phyloP scores from a whole-genome alignment of 1,284 basidiomycete genomes.

The Thelephora terrestris region DNA sequence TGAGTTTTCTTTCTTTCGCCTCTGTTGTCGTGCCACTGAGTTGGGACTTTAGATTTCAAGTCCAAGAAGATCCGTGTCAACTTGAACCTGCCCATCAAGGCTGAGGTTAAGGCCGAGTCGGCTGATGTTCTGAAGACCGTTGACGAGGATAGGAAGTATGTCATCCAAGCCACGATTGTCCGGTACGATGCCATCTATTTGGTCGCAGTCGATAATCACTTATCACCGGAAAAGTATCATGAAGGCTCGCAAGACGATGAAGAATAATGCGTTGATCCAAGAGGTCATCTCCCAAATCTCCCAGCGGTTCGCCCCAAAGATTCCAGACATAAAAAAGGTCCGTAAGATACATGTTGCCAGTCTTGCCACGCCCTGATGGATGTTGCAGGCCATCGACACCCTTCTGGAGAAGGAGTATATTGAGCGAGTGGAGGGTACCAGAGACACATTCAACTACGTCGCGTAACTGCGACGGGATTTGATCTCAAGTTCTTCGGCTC shows the following conservation, averaged over 20 bases:
- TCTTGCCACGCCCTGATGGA: background rate
- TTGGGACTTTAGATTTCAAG: slow-evolving; percentile 64
- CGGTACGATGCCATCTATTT: slow-evolving; percentile 40
- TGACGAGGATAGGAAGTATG: slow-evolving; percentile 95
- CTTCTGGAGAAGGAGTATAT: slow-evolving; percentile 97
- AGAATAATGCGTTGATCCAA: slow-evolving; percentile 89
- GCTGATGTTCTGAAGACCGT: slow-evolving; percentile 91
- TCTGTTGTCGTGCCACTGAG: background rate
- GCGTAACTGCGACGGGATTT: slow-evolving; percentile 29
- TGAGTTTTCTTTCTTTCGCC: slow-evolving; percentile 27
- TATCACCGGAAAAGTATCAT: slow-evolving; percentile 57
- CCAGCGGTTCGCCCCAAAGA: slow-evolving; percentile 81
- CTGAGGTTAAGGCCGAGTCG: slow-evolving; percentile 89
- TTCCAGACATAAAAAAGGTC: slow-evolving; percentile 88
- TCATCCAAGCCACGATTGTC: slow-evolving; percentile 96
- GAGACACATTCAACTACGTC: slow-evolving; percentile 73
- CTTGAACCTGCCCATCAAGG: slow-evolving; percentile 89
- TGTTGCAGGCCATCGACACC: slow-evolving; percentile 82
- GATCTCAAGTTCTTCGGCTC: slow-evolving; percentile 1
- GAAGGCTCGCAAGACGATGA: slow-evolving; percentile 97
- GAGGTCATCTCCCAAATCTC: slow-evolving; percentile 93
- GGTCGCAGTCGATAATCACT: background rate
- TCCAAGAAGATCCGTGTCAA: slow-evolving; percentile 96
- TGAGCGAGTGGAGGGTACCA: slow-evolving; percentile 79
- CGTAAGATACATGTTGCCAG: slow-evolving; percentile 7